phyloP scores from a whole-genome alignment of 2,329 filamentous ascomycete genomes.

The Hymenotorrendiella dingleyae region DNA sequence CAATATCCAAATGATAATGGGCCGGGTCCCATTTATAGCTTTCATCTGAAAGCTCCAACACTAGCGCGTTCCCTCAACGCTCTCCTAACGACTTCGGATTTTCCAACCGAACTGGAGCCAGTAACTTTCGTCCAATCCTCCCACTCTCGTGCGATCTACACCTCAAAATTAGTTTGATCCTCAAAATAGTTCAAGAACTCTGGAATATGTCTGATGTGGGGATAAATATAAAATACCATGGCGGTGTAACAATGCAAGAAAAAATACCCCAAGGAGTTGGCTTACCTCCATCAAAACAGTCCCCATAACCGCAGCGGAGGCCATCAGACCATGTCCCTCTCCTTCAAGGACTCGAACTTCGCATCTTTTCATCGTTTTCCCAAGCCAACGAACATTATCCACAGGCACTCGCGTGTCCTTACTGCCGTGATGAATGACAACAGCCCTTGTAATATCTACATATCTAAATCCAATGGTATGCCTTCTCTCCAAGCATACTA shows the following conservation, averaged over 20 bases:
- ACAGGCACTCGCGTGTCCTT: slow-evolving; percentile 88
- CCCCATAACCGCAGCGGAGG: slow-evolving; percentile 87
- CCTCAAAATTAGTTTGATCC: too few relatives aligned
- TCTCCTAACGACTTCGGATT: slow-evolving; percentile 23
- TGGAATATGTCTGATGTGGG: too few relatives aligned
- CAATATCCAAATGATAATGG: background rate
- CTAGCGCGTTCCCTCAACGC: slow-evolving; percentile 28
- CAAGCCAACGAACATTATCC: slow-evolving; percentile 92
- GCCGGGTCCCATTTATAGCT: too few relatives aligned
- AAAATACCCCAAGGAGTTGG: too few relatives aligned
- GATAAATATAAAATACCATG: too few relatives aligned
- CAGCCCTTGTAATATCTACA: slow-evolving; percentile 85
- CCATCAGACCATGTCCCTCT: slow-evolving; percentile 95
- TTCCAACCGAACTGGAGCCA: slow-evolving; percentile 28
- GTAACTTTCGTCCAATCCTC: slow-evolving; percentile 72
- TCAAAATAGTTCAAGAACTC: too few relatives aligned
- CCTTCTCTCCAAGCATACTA: slow-evolving; percentile 86
- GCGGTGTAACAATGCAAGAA: too few relatives aligned
- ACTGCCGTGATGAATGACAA: slow-evolving; percentile 91
- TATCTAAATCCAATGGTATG: slow-evolving; percentile 95
- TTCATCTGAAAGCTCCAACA: slow-evolving; percentile 27
- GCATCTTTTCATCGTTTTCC: slow-evolving; percentile 86
- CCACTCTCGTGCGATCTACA: slow-evolving; percentile 91
- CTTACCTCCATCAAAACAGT: slow-evolving; percentile 91
- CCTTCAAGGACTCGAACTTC: slow-evolving; percentile 87